Conservation (phyloP, 73 alveolate genomes). For the Paramecium primaurelia region DNA sequence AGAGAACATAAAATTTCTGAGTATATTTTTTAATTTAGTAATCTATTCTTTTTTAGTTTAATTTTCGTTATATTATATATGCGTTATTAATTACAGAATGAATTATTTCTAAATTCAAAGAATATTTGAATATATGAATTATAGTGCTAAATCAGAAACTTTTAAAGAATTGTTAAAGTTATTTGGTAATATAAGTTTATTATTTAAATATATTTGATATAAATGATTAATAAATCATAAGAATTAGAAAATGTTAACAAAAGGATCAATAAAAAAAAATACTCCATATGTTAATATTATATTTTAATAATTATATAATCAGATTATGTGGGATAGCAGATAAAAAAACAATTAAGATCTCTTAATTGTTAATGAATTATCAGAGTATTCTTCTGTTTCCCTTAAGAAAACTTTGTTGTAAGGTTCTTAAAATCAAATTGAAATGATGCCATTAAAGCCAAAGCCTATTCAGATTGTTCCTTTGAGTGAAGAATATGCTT, state of each 20-base stretch:
- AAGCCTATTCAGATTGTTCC: not conserved
- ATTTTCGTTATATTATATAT: not conserved
- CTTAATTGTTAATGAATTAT: not conserved
- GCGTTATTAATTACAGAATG: not conserved
- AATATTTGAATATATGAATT: not conserved
- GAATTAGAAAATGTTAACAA: not conserved
- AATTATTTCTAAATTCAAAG: not conserved
- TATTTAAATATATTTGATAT: too few species aligned
- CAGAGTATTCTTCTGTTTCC: not conserved
- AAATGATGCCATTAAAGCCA: not conserved
- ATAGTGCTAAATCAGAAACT: not conserved
- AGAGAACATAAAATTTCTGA: not conserved
- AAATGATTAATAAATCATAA: not conserved
- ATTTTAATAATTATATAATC: not conserved
- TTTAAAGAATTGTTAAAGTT: too few species aligned
- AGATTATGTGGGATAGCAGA: not conserved
- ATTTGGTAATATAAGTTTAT: too few species aligned
- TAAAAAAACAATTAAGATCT: not conserved
- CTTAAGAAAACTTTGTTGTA: not conserved
- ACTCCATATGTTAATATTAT: not conserved
- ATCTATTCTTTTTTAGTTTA: not conserved
- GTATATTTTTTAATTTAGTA: not conserved
- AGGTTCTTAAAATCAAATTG: not conserved
- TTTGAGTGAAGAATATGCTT: slow-evolving; percentile 17
- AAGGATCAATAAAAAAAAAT: not conserved